phyloP scores from a whole-genome alignment of 768 basidiomycete genomes.

The Mycena albidolilacea region DNA sequence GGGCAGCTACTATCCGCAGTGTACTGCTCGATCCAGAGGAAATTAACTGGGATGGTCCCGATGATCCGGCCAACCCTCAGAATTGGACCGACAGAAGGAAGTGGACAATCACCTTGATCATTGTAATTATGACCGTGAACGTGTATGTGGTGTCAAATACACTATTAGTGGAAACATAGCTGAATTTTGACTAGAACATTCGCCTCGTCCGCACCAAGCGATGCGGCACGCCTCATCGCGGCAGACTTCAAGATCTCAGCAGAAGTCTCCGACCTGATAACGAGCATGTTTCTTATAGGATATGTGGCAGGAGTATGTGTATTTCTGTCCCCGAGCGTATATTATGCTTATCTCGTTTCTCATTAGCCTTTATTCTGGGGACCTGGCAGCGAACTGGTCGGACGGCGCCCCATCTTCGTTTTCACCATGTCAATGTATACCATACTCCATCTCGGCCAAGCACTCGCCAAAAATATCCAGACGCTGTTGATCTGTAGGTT shows the following conservation, averaged over 20 bases:
- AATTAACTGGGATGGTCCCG: conserved; percentile 69
- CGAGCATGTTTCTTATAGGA: conserved; percentile 66
- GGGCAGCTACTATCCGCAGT: conserved; percentile 18
- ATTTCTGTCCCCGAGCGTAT: conserved; percentile 66
- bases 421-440: conserved; percentile 67
- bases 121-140: conserved; percentile 66
- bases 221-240: conserved; percentile 53
- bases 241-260: conserved; percentile 55
- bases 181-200: conserved; percentile 60
- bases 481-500: conserved; percentile 74
- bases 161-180: background rate
- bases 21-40: conserved; percentile 49
- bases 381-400: conserved; percentile 72
- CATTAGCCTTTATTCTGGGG: conserved; percentile 69
- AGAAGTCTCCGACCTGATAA: conserved; percentile 66
- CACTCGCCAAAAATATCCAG: conserved; percentile 70
- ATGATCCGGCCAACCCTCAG: conserved; percentile 71
- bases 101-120: conserved; percentile 62
- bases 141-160: conserved; percentile 55
- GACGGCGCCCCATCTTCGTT: conserved; percentile 66
- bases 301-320: conserved; percentile 67
- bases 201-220: conserved; percentile 70
- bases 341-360: background rate
- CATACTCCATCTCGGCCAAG: conserved; percentile 71
- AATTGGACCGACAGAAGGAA: conserved; percentile 64